Evolutionary conservation across 2,329 filamentous ascomycete species (phyloP), one percentile per base, ranked within the genome.

Genomic region (Parafenestella ontariensis): DNA sequence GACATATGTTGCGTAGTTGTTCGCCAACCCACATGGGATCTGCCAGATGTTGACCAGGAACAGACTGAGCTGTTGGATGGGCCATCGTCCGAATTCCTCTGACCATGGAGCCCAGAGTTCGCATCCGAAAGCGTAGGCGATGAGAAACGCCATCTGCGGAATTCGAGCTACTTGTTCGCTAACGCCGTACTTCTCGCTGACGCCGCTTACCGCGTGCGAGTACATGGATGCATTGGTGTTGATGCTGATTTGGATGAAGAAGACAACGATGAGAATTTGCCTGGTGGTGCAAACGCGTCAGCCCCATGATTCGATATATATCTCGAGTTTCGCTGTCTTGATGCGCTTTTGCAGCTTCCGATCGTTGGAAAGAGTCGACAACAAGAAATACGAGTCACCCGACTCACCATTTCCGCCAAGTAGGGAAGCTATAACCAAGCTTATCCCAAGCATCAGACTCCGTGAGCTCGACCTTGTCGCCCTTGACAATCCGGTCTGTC

Each of bases 31-130:
- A 9, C 62, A 67, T 0, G 80, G 79, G 0, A 85, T 62, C 56
- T 83, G 81, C 77, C 80, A 83, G n/a, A 84, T 70, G 56, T 85
- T 85, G 64, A 85, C 82, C 5, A 85, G 68, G 51, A 80, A 76
- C 21, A 85, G 69, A 49, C 78, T 81, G 24, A 76, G 67, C 74
- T 85, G 83, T 18, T 83, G 76, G 49, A 84, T 78, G 3, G 75
- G 76, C 76, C 77, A 80, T n/a, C 83, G 76, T 15, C 83, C 83
- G 44, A 82, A 79, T 54, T 85, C 82, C 65, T 84, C 82, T 9
- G 75, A 79, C 81, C 81, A 83, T 0, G 82, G 83, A 2, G 83
- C 83, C 82, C 82, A 85, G 1, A 85, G 78, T 62, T 78, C 75
- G 49, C 78, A 78, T 2, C 76, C 76, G 58, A 85, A 83, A 3